These are phyloP conservation scores for Botrytis byssoidea DNA, from an alignment of 2,329 filamentous ascomycete genomes.

Conservation along the genomic window DNA sequence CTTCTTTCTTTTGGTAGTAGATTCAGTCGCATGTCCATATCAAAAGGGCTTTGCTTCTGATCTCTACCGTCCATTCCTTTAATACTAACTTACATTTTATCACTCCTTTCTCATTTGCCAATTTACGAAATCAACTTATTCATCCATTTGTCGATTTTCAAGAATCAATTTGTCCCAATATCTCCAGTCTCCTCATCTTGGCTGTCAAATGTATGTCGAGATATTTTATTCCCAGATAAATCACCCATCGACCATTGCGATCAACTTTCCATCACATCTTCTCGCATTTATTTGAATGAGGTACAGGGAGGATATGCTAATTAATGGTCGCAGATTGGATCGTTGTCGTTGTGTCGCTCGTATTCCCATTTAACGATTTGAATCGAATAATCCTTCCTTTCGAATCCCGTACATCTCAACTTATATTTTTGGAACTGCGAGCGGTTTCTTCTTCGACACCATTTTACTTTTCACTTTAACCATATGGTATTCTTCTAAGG, in stretches of 20 bases:
- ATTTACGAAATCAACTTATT: constrained; percentile 10
- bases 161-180: background rate
- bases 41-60: constrained; percentile 19
- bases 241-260: background rate
- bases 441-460: constrained; percentile 12
- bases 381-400: constrained; percentile 4
- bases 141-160: constrained; percentile 19
- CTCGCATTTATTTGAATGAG: background rate
- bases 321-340: constrained; percentile 20
- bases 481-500: constrained; percentile 20
- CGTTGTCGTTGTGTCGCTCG: constrained; percentile 14
- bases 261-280: background rate
- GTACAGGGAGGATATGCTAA: constrained; percentile 15
- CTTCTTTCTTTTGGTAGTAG: constrained; percentile 21
- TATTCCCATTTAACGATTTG: background rate
- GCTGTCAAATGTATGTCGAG: constrained; percentile 12
- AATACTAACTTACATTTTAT: constrained; percentile 15
- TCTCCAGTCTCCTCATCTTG: background rate
- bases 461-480: constrained; percentile 3
- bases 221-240: background rate
- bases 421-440: constrained; percentile 11
- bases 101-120: constrained; percentile 14
- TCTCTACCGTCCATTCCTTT: constrained; percentile 25
- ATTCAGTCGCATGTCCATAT: constrained; percentile 20
- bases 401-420: background rate